Conservation (phyloP, 805 yeast species). For the Wickerhamiella domercqiae region DNA sequence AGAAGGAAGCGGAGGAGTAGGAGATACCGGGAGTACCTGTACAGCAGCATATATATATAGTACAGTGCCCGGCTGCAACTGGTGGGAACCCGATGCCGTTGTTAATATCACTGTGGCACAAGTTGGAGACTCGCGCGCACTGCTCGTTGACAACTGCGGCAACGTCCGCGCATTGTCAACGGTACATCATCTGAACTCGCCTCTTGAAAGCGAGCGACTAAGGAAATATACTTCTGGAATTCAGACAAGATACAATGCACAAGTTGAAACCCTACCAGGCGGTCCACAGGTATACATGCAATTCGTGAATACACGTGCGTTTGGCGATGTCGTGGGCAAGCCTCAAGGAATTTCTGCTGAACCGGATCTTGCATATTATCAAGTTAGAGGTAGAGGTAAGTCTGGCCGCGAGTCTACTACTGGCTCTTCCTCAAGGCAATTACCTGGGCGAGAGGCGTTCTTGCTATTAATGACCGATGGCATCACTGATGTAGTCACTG, state of each 20-base stretch:
- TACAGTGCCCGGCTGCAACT: constrained; percentile 23
- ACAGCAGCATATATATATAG: constrained; percentile 50
- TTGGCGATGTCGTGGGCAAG: constrained; percentile 78
- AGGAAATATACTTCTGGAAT: constrained; percentile 46
- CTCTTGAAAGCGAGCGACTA: constrained; percentile 59
- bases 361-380: constrained; percentile 48
- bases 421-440: constrained; percentile 12
- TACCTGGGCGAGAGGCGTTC: constrained; percentile 82
- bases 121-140: constrained; percentile 81
- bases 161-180: constrained; percentile 62
- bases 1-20: too few relatives aligned
- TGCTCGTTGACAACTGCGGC: constrained; percentile 71
- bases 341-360: constrained; percentile 78
- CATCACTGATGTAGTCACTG: constrained; percentile 60
- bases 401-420: too few relatives aligned
- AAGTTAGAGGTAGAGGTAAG: constrained; percentile 5
- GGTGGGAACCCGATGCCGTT: constrained; percentile 51
- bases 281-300: constrained; percentile 60
- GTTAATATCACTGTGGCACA: constrained; percentile 68
- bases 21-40: constrained; percentile 48
- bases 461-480: constrained; percentile 79
- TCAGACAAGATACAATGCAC: too few relatives aligned
- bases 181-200: constrained; percentile 77
- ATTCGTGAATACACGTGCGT: constrained; percentile 83
- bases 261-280: constrained; percentile 90